phyloP scores from a whole-genome alignment of 805 yeast genomes.

The Monosporozyma siamensis region DNA sequence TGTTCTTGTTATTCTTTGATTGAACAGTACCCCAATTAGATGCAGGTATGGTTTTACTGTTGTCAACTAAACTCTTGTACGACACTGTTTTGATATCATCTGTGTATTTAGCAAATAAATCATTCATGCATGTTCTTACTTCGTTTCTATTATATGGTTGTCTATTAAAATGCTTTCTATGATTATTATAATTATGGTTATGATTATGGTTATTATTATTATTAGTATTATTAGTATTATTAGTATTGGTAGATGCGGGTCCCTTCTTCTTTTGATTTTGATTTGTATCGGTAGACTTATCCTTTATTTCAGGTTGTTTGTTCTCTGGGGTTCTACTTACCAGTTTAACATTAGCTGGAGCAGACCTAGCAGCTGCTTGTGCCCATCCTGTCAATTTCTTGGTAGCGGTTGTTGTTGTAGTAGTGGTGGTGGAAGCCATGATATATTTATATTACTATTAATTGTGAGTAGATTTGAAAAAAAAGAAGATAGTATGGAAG shows the following conservation, averaged over 20 bases:
- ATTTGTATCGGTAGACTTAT: neutral
- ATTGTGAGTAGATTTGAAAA: no score
- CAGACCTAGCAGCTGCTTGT: slow-evolving; percentile 25
- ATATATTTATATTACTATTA: neutral
- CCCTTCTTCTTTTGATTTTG: neutral
- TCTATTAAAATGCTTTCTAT: slow-evolving; percentile 4
- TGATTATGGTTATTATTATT: slow-evolving; percentile 1
- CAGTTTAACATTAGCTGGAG: slow-evolving; percentile 11
- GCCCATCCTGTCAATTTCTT: slow-evolving; percentile 27
- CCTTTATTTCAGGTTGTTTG: slow-evolving; percentile 2
- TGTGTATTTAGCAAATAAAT: slow-evolving; percentile 9
- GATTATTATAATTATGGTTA: slow-evolving; percentile 1
- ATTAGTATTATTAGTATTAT: neutral
- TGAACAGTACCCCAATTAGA: slow-evolving; percentile 27
- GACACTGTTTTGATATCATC: slow-evolving; percentile 7
- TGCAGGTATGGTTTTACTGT: slow-evolving; percentile 3
- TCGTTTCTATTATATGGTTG: slow-evolving; percentile 23
- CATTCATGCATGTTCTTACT: slow-evolving; percentile 17
- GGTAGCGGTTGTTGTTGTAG: slow-evolving; percentile 7
- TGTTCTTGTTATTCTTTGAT: slow-evolving; percentile 20
- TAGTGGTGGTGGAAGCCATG: slow-evolving; percentile 5
- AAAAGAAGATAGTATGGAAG: no score
- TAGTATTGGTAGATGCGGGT: no score
- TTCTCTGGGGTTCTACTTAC: no score
- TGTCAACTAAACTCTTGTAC: slow-evolving; percentile 7